These are phyloP conservation scores for Lolium multiflorum DNA, from an alignment of 176 grass and related monocot genomes.

Conservation along the genomic window DNA sequence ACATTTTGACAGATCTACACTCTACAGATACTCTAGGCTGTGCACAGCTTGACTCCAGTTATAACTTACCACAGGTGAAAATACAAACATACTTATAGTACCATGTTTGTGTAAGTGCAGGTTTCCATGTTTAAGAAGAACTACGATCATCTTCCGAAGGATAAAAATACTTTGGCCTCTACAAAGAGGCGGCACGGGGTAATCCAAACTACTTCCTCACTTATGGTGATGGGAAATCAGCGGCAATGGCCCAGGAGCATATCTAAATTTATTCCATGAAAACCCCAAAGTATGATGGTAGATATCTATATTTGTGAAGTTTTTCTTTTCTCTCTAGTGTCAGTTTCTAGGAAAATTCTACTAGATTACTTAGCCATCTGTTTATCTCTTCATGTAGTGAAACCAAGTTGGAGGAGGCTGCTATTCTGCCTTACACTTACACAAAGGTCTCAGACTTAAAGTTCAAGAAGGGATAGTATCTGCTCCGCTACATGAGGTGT, in stretches of 20 bases:
- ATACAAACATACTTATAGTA: background rate
- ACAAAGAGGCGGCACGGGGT: slow-evolving; percentile 96
- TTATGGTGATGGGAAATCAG: slow-evolving; percentile 98
- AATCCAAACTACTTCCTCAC: slow-evolving; percentile 99
- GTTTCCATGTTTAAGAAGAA: slow-evolving; percentile 99
- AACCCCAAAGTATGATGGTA: slow-evolving; percentile 76
- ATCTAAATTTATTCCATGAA: slow-evolving; percentile 75
- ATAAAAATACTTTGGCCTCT: slow-evolving; percentile 94
- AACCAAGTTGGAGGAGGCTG: slow-evolving; percentile 96
- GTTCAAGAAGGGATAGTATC: slow-evolving; percentile 73
- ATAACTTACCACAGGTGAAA: background rate
- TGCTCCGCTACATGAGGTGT: background rate
- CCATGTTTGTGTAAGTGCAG: slow-evolving; percentile 39
- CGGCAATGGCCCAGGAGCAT: slow-evolving; percentile 88
- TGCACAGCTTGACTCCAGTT: background rate
- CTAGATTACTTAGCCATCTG: slow-evolving; percentile 21
- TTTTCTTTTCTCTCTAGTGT: slow-evolving; percentile 11
- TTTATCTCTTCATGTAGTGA: slow-evolving; percentile 59
- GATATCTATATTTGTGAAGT: background rate
- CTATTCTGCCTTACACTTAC: slow-evolving; percentile 96
- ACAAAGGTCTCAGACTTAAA: slow-evolving; percentile 91
- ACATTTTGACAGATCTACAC: slow-evolving; percentile 19
- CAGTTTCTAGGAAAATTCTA: background rate
- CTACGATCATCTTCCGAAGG: slow-evolving; percentile 99
- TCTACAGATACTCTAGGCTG: background rate